Evolutionary conservation across 2,329 filamentous ascomycete genomes (phyloP).

Genomic region (Tolypocladium ovalisporum): DNA sequence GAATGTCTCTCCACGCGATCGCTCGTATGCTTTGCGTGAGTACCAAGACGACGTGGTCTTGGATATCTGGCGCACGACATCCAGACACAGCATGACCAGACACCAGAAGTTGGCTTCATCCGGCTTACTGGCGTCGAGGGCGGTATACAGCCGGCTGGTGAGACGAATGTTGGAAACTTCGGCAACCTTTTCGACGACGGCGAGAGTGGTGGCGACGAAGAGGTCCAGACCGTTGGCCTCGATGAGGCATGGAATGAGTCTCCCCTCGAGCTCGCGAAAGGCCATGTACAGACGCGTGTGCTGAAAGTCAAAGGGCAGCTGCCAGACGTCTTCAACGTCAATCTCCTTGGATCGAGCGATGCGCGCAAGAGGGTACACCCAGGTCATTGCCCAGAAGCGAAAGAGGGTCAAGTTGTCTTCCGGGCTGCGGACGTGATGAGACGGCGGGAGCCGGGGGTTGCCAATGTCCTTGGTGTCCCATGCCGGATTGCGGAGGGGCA

Average conservation of each 20-base stretch:
- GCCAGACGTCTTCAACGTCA: constrained; percentile 73
- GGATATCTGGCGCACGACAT: constrained; percentile 19
- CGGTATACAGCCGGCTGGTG: constrained; percentile 22
- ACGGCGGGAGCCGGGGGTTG: constrained; percentile 14
- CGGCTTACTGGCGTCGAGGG: constrained; percentile 18
- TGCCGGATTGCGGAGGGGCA: constrained; percentile 24
- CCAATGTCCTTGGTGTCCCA: constrained; percentile 22
- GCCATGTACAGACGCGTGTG: constrained; percentile 62
- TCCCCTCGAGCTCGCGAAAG: constrained; percentile 63
- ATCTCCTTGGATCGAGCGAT: constrained; percentile 55
- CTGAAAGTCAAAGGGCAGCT: constrained; percentile 69
- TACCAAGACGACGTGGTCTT: constrained; percentile 55
- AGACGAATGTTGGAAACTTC: constrained; percentile 27
- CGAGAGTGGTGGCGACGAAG: constrained; percentile 53
- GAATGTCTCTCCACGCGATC: constrained; percentile 61
- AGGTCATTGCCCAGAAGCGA: constrained; percentile 77
- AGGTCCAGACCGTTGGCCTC: constrained; percentile 73
- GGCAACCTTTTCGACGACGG: constrained; percentile 37
- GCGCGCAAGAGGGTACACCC: constrained; percentile 66
- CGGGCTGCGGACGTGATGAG: constrained; percentile 45
- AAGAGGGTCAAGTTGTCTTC: constrained; percentile 73
- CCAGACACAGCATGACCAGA: constrained; percentile 22
- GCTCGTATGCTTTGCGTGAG: constrained; percentile 71
- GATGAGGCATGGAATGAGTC: constrained; percentile 58
- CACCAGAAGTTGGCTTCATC: constrained; percentile 24